Evolutionary conservation across 345 rosid species (phyloP).

Genomic region (Turritis glabra): DNA sequence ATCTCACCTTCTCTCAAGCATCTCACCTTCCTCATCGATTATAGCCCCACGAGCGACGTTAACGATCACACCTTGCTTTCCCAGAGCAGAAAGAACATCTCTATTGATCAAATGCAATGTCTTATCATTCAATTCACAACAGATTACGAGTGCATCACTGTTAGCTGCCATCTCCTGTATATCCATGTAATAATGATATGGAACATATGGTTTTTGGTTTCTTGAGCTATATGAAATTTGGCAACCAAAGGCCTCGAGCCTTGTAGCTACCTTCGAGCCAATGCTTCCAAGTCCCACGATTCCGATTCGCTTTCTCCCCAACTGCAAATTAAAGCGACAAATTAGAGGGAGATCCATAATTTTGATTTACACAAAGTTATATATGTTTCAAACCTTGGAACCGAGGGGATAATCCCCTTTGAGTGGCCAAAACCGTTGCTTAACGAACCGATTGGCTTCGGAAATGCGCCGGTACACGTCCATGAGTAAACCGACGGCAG

Average conservation of each 20-base stretch:
- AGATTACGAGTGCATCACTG: not conserved
- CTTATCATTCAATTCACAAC: not conserved
- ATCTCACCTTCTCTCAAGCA: slow-evolving; percentile 5
- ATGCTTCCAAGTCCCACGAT: not conserved
- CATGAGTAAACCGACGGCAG: slow-evolving; percentile 48
- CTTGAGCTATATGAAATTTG: not conserved
- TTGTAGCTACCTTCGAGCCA: not conserved
- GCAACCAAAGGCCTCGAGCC: not conserved
- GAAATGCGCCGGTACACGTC: slow-evolving; percentile 50
- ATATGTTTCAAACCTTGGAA: not conserved
- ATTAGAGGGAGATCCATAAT: too few species aligned
- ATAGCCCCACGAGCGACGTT: slow-evolving; percentile 1
- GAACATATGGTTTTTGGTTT: not conserved
- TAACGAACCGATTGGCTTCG: slow-evolving; percentile 35
- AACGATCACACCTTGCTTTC: slow-evolving; percentile 1
- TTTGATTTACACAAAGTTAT: not conserved
- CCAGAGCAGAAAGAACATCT: not conserved
- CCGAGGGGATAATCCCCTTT: not conserved
- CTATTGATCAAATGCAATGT: not conserved
- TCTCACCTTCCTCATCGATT: not conserved
- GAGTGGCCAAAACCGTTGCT: not conserved
- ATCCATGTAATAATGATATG: not conserved
- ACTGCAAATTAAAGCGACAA: not conserved
- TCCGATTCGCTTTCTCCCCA: slow-evolving; percentile 3
- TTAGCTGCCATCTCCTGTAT: not conserved